Conservation (phyloP, 768 basidiomycete species). For the Termitomyces sp. region DNA sequence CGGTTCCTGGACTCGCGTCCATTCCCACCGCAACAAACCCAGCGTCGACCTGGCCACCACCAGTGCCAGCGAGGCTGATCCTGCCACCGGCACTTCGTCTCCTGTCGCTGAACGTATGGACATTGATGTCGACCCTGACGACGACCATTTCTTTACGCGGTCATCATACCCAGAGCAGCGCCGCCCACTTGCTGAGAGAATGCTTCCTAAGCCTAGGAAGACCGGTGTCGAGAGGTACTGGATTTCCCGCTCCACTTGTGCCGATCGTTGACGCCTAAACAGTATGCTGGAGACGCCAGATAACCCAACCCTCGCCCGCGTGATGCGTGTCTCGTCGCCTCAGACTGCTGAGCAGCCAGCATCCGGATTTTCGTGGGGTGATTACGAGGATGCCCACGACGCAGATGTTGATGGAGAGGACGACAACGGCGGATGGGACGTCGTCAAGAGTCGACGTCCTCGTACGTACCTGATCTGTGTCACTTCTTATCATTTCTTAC, state of each 20-base stretch:
- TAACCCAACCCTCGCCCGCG: constrained; percentile 49
- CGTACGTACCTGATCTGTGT: not conserved
- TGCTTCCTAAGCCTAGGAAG: constrained; percentile 59
- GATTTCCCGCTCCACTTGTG: no score
- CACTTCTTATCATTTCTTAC: not conserved
- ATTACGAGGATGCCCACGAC: constrained; percentile 64
- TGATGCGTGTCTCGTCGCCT: constrained; percentile 65
- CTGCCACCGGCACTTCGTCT: constrained; percentile 32
- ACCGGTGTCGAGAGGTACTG: constrained; percentile 69
- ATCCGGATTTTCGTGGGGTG: constrained; percentile 66
- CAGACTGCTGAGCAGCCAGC: constrained; percentile 52
- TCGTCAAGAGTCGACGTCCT: constrained; percentile 53
- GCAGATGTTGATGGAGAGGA: constrained; percentile 45
- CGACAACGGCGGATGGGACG: constrained; percentile 76
- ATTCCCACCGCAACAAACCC: constrained; percentile 27
- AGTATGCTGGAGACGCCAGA: constrained; percentile 65
- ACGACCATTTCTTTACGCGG: constrained; percentile 17
- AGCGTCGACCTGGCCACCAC: constrained; percentile 35
- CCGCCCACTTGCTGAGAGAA: constrained; percentile 52
- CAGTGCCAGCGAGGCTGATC: constrained; percentile 48
- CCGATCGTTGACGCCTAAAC: not conserved
- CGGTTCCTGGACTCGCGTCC: constrained; percentile 70
- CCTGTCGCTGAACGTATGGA: constrained; percentile 29
- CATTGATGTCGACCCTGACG: constrained; percentile 16
- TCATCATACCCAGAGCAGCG: constrained; percentile 21